Percentiles rank a stretch among this genome's conserved stretches.
Evolutionary conservation across 2,329 filamentous ascomycete genomes (phyloP).

Genomic region (Xylariaceae sp.): DNA sequence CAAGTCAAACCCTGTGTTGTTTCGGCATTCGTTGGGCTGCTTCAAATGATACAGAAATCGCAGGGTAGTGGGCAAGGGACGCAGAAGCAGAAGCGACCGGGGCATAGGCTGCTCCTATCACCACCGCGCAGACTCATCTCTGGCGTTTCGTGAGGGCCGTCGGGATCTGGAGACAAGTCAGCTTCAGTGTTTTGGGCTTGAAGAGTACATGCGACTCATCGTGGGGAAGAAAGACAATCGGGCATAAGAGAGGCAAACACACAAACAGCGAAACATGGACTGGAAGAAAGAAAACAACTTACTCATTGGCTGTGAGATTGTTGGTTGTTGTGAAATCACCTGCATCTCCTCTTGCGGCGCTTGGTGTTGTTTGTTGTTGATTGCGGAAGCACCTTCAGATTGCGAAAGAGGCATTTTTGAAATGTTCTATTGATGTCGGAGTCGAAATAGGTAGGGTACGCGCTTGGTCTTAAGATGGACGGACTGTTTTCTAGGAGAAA

Average conservation of each 20-base stretch:
- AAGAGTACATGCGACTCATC: no score
- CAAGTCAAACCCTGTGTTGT: neutral
- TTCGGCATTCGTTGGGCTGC: neutral
- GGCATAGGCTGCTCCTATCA: constrained; percentile 24
- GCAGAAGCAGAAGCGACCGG: constrained; percentile 31
- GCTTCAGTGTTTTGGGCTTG: neutral
- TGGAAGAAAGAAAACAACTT: neutral
- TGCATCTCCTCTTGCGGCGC: constrained; percentile 12
- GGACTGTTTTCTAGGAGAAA: neutral
- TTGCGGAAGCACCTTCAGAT: constrained; percentile 5
- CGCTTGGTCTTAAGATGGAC: neutral
- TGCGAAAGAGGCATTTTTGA: constrained; percentile 17
- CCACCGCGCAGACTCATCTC: constrained; percentile 26
- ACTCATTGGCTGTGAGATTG: constrained; percentile 18
- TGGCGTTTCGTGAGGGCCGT: constrained; percentile 17
- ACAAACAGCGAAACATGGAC: neutral
- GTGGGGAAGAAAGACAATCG: no score
- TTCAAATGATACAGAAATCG: constrained; percentile 30
- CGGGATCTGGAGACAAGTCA: constrained; percentile 17
- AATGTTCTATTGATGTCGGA: neutral
- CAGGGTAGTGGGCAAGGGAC: constrained; percentile 29
- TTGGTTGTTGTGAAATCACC: constrained; percentile 19
- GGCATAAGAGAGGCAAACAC: neutral
- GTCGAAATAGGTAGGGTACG: neutral
- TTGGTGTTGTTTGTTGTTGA: constrained; percentile 10